These are phyloP conservation scores for Seiridium unicorne DNA, from an alignment of 2,329 filamentous ascomycete species.

Conservation along the genomic window DNA sequence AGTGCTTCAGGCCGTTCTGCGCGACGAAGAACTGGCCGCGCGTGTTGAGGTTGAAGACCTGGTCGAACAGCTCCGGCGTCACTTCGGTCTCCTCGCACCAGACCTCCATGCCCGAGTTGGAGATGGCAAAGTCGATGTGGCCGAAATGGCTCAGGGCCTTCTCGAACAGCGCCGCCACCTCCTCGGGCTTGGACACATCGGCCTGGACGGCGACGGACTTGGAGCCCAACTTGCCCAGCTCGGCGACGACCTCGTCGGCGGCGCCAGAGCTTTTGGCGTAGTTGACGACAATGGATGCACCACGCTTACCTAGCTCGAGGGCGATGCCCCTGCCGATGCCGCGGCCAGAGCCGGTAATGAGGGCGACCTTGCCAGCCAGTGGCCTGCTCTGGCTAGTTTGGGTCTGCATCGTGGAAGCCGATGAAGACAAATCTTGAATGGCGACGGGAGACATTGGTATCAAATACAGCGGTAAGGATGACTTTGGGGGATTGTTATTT, in stretches of 20 bases:
- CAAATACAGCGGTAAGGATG: too few relatives aligned
- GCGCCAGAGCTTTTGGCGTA: constrained; percentile 56
- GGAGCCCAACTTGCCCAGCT: constrained; percentile 55
- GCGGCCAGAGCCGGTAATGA: constrained; percentile 64
- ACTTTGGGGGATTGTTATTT: too few relatives aligned
- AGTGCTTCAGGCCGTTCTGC: constrained; percentile 70
- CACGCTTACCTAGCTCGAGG: constrained; percentile 64
- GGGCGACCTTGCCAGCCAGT: constrained; percentile 51
- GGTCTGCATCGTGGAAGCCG: constrained; percentile 11
- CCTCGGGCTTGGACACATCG: constrained; percentile 59
- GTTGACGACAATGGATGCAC: constrained; percentile 65
- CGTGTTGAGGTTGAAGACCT: constrained; percentile 70
- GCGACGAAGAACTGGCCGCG: constrained; percentile 76
- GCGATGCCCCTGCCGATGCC: constrained; percentile 68
- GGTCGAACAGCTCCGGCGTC: constrained; percentile 68
- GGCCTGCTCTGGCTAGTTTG: constrained; percentile 30
- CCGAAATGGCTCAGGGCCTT: constrained; percentile 65
- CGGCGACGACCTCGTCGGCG: constrained; percentile 55
- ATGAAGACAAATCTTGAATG: constrained; percentile 10
- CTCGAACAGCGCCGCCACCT: constrained; percentile 63
- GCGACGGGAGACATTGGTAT: constrained; percentile 29
- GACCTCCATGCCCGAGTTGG: constrained; percentile 69
- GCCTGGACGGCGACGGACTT: constrained; percentile 61
- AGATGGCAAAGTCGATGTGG: constrained; percentile 69
- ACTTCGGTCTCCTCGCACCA: constrained; percentile 71